Evolutionary conservation across 2,329 filamentous ascomycete genomes (phyloP), one percentile per base, ranked within the genome.

Genomic region (Stromatinia cepivora): DNA sequence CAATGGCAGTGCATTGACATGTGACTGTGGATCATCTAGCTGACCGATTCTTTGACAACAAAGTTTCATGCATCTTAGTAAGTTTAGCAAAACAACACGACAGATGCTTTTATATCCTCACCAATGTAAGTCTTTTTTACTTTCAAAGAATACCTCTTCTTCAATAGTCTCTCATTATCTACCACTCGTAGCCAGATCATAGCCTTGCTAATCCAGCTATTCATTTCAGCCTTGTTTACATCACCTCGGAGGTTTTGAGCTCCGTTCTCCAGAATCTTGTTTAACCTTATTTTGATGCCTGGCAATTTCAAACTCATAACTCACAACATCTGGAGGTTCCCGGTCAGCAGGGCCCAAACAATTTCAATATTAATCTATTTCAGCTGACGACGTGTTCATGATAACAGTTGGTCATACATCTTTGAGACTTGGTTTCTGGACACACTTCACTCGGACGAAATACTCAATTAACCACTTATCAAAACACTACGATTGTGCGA

Each of bases 381-480:
- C 58, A 64, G 66, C 66, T 64, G 58, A 66, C 66, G 48, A 64
- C 58, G 66, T 69, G 50, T 68, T 63, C 17, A 34, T 64, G 50
- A 69, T 56, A 64, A 69, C 48, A 64, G 39, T 64, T 69, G 22
- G 50, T 31, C 50, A 34, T 39, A 50, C 36, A 36, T 50, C 31
- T 61, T 39, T 31, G 31, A 31, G 34, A 50, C 45, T 31, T 50
- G 22, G 11, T 39, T 25, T 62, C 22, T 22, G 22, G 31, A 25
- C 22, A 22, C 17, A n/a, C 2, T 22, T 59, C 8, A 61, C 25
- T n/a, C 42, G 31, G 4, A n/a, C 17, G 17, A 61, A 22, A 20
- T 2, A 34, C 39, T 69, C 50, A 39, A 56, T 46, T 57, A 25
- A 42, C 50, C 58, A 36, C 53, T 36, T 28, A 17, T n/a, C 31